Evolutionary conservation across 2,329 filamentous ascomycete species (phyloP).

Genomic region (Cladosporium sp.): DNA sequence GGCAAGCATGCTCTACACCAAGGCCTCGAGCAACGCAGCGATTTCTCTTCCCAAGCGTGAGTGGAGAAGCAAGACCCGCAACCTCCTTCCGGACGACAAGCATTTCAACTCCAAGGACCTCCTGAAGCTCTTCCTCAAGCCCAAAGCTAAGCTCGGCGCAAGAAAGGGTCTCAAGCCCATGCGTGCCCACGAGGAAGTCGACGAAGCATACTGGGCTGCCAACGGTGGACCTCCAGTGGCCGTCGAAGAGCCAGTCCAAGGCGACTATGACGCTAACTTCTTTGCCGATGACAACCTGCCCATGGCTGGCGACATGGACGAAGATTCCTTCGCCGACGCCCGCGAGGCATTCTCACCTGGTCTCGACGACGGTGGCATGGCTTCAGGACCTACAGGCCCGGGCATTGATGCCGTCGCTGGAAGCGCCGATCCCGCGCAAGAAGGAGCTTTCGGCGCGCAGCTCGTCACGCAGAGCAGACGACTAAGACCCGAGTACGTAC

Average conservation of each 20-base stretch:
- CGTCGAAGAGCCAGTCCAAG: constrained; percentile 46
- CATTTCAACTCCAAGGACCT: constrained; percentile 95
- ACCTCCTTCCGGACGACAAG: constrained; percentile 94
- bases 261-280: constrained; percentile 95
- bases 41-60: constrained; percentile 90
- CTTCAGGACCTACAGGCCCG: constrained; percentile 27
- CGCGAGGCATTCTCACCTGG: constrained; percentile 73
- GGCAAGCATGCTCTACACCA: constrained; percentile 75
- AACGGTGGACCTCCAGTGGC: constrained; percentile 40
- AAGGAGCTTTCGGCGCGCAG: constrained; percentile 58
- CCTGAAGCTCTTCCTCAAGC: constrained; percentile 87
- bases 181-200: constrained; percentile 71
- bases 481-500: constrained; percentile 60
- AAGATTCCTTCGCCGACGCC: constrained; percentile 74
- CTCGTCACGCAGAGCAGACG: constrained; percentile 59
- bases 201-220: constrained; percentile 93
- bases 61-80: constrained; percentile 90
- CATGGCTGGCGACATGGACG: constrained; percentile 65
- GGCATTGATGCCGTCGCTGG: constrained; percentile 32
- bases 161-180: constrained; percentile 42
- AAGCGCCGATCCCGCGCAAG: constrained; percentile 34
- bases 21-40: constrained; percentile 71
- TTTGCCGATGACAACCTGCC: constrained; percentile 84
- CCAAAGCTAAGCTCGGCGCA: constrained; percentile 76
- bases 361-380: constrained; percentile 43